These are phyloP conservation scores for Cyphellophora attinorum DNA, from an alignment of 2,329 filamentous ascomycete genomes.

Conservation along the genomic window DNA sequence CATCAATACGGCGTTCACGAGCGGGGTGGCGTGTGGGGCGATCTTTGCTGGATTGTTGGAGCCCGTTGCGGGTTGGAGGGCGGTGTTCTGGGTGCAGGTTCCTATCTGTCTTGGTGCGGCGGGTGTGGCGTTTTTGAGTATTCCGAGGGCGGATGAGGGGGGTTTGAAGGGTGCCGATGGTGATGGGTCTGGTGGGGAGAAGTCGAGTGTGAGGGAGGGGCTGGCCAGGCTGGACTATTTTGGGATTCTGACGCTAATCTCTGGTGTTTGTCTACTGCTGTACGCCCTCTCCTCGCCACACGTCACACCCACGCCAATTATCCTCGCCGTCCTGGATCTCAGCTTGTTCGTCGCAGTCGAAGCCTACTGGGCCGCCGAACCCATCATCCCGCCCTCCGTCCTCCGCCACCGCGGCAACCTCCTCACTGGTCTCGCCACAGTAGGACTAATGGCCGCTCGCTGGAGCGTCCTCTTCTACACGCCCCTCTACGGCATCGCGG, in stretches of 20 bases:
- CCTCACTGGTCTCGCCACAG: slow-evolving; percentile 62
- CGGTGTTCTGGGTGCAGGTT: slow-evolving; percentile 63
- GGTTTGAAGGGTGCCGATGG: slow-evolving; percentile 20
- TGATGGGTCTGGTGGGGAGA: slow-evolving; percentile 4
- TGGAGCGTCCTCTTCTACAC: slow-evolving; percentile 76
- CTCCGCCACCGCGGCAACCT: slow-evolving; percentile 62
- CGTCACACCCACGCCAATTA: slow-evolving; percentile 50
- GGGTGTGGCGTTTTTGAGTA: slow-evolving; percentile 52
- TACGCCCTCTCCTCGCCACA: slow-evolving; percentile 57
- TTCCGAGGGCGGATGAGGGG: too few relatives aligned
- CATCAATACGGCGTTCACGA: slow-evolving; percentile 63
- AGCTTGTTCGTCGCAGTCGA: slow-evolving; percentile 53
- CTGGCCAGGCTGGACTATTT: slow-evolving; percentile 64
- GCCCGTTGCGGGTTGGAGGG: slow-evolving; percentile 59
- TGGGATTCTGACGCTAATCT: slow-evolving; percentile 57
- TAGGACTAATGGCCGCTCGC: slow-evolving; percentile 70
- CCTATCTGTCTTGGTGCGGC: slow-evolving; percentile 56
- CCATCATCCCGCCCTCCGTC: slow-evolving; percentile 64
- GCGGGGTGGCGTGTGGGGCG: slow-evolving; percentile 61
- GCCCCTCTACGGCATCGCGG: slow-evolving; percentile 69
- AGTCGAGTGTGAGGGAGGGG: slow-evolving; percentile 39
- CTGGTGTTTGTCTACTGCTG: slow-evolving; percentile 61
- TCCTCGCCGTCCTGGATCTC: slow-evolving; percentile 51
- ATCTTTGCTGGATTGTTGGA: slow-evolving; percentile 60
- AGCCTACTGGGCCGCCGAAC: slow-evolving; percentile 48